Base-by-base conservation (phyloP, 495 filamentous ascomycete species). In the Haplographium delicatum region DNA sequence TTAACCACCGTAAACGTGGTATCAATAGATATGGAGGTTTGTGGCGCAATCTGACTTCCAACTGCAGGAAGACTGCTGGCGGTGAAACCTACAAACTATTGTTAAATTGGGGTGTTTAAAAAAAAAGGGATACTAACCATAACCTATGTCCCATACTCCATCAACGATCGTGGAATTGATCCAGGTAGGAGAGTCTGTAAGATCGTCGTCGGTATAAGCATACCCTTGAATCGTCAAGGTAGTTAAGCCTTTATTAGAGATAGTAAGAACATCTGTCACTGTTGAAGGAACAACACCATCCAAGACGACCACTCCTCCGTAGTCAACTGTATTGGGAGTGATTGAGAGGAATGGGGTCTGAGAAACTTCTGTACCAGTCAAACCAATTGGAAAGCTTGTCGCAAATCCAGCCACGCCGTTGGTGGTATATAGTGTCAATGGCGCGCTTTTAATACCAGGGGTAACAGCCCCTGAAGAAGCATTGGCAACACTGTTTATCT, bases 181-280 rank as follows among this genome's bases (percentile, higher is more conserved):
- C 59, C 74, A 73, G 13, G 58, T 67, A 15, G 73, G 51, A 3
- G 46, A 48, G 25, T 68, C 56, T n/a, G 62, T 52, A 6, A 61
- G 41, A 4, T 46, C 63, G 4, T 74, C 60, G 37, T 41, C 53
- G 18, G 63, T 49, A 27, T 50, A 42, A 9, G 48, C 47, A 38
- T 64, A 57, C 8, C 59, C 57, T 10, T 53, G 30, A 8, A 58
- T 58, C 3, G 42, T 63, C 52, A 71, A 42, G 8, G 53, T 38
- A 1, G 46, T 40, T 3, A 51, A 48, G 11, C 68, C 68, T 39
- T 59, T 22, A 47, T 71, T 71, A 19, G 60, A 38, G 28, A 71
- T 57, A 20, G 56, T 63, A 38, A 66, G 56, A 20, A 50, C 44
- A 26, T 28, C 44, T 11, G 62, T 39, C 9, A 57, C 28, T 20